Evolutionary conservation across 257 asterid genomes (phyloP), one percentile per base, ranked within the genome.

Genomic region (Lantana camara): DNA sequence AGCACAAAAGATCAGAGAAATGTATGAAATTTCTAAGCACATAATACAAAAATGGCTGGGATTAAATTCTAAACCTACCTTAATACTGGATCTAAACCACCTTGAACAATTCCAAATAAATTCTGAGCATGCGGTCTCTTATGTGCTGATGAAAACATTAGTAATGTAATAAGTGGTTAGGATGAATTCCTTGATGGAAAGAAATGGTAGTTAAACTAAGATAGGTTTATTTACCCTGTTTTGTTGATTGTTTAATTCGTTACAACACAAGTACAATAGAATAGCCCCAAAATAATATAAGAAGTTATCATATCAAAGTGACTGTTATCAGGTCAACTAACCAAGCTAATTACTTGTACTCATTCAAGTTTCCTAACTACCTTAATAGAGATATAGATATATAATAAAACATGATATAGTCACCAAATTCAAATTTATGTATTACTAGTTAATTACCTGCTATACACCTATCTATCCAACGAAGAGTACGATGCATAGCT

Each of bases 391-490:
- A 30, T 30, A 2, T 30, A 30, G 35, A 30, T 30, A n/a, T n/a
- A n/a, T n/a, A 30, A 30, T 7, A 30, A 7, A 30, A 2, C 3
- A n/a, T 3, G 44, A 37, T 5, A 17, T 40, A 51, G 34, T 48
- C 37, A 23, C 38, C 9, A 67, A 62, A 30, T 42, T 40, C 32
- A 19, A 46, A 53, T 27, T 27, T 27, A 27, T 37, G 16, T 52
- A 50, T 54, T 48, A 66, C 59, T 13, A 44, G 51, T 56, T 21
- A 65, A 49, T 60, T 82, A 93, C 99, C 99, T 76, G 89, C 77
- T 64, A 93, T 90, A 74, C 97, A 93, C 78, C 99, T 91, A 75
- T 93, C 99, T 71, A 93, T 93, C 99, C 99, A 93, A 46, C 99
- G 97, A 74, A 93, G 91, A 47, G 99, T 93, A 52, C 99, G 96